These are phyloP conservation scores for Chaetomium fimeti DNA, from an alignment of 495 filamentous ascomycete genomes.

Conservation along the genomic window DNA sequence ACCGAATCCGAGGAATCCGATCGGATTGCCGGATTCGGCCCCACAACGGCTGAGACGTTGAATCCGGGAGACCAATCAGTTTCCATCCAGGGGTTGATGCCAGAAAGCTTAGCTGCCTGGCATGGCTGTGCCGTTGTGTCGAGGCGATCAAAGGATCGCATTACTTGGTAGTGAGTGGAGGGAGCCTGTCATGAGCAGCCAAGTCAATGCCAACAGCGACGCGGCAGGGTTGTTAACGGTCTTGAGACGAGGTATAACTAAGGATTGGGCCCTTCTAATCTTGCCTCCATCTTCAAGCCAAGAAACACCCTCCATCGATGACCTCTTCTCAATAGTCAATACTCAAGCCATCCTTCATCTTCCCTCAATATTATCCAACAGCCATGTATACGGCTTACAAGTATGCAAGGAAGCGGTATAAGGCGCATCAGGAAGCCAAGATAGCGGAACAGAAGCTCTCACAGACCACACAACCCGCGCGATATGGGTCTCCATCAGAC, in stretches of 20 bases:
- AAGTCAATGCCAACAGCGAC: no score
- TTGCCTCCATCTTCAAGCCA: neutral
- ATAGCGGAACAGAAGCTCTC: neutral
- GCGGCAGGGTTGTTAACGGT: no score
- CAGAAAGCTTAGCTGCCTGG: slow-evolving; percentile 4
- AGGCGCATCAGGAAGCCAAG: slow-evolving; percentile 13
- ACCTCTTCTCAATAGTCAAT: neutral
- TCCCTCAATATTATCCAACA: neutral
- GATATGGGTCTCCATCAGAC: neutral
- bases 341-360: neutral
- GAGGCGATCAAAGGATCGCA: neutral
- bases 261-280: no score
- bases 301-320: neutral
- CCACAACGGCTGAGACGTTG: neutral
- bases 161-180: no score
- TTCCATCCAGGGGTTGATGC: neutral
- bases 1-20: slow-evolving; percentile 7
- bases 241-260: no score
- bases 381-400: slow-evolving; percentile 26
- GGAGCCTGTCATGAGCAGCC: neutral
- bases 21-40: neutral
- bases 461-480: no score
- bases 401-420: slow-evolving; percentile 26
- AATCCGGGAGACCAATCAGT: neutral
- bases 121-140: slow-evolving; percentile 6